Base-by-base conservation (phyloP, 257 asterid species). In the Cinchona pubescens region DNA sequence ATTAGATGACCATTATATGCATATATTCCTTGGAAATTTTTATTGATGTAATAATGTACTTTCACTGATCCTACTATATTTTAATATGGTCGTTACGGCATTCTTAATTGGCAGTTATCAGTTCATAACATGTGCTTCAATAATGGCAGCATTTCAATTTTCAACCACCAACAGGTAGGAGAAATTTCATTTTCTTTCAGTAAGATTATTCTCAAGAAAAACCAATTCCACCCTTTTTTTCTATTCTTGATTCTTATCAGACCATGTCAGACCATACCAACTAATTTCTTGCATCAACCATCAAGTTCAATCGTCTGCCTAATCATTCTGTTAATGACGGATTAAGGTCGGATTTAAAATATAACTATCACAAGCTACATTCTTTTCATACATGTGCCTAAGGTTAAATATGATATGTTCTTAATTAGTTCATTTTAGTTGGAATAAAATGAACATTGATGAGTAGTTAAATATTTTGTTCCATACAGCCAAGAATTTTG, bases 121-220 rank as follows among this genome's bases (percentile, higher is more conserved):
- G 74, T 72, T 73, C 81, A 75, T 72, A 71, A 66, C 85, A 83
- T 78, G 85, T 80, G 83, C 81, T 71, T 75, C 74, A 77, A 78
- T 78, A 72, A 80, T 80, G 78, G 78, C 74, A 72, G 77, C 83
- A 78, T 80, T 79, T 75, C 79, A 80, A 80, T 10, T n/a, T n/a
- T n/a, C n/a, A n/a, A n/a, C 79, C 68, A 74, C 81, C 81, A 72
- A 14, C 62, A 27, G 38, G 71, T 71, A 51, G 55, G 77, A 75
- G 38, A 75, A 71, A 51, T 71, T 46, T 75, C 67, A n/a, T 40
- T 75, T 75, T 75, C 69, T 64, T 21, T 30, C 18, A 4, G 5
- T 34, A 4, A 21, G 40, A 7, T n/a, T 18, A 10, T 21, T 30
- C 10, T 19, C 42, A 34, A 19, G 7, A 40, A 19, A 2, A 61